Conservation (phyloP, 2,329 filamentous ascomycete species). For the Microascus cirrosus region DNA sequence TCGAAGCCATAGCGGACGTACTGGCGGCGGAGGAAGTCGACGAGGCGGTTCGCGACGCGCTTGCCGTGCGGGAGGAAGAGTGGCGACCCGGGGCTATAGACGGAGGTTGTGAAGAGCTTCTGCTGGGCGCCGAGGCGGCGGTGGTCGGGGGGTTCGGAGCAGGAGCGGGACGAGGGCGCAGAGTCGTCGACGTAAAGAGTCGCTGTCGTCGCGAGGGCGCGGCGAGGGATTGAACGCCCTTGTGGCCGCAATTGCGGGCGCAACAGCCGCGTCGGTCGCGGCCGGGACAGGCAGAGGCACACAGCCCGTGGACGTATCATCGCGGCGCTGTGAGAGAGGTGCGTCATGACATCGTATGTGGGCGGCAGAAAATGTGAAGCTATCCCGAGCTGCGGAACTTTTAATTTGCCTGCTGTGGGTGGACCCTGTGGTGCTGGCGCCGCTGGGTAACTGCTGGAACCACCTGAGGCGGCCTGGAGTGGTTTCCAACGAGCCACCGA, state of each 20-base stretch:
- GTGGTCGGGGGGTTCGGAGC: conserved; percentile 36
- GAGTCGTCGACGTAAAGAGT: background rate
- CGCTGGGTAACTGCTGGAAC: too few relatives aligned
- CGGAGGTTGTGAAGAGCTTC: conserved; percentile 67
- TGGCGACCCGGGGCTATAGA: conserved; percentile 75
- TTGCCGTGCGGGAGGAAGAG: conserved; percentile 76
- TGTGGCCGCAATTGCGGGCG: background rate
- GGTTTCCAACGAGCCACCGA: too few relatives aligned
- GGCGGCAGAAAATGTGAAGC: background rate
- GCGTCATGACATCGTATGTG: conserved; percentile 3
- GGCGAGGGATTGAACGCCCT: background rate
- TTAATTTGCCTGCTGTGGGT: background rate
- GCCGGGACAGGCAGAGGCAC: background rate
- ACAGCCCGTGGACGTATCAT: background rate
- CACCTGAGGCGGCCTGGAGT: too few relatives aligned
- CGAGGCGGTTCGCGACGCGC: conserved; percentile 72
- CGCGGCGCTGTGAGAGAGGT: background rate
- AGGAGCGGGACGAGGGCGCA: background rate
- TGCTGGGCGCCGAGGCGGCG: conserved; percentile 52
- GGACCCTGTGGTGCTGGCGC: background rate
- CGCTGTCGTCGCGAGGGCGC: background rate
- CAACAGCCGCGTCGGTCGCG: background rate
- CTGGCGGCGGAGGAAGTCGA: conserved; percentile 71
- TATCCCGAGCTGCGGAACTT: background rate
- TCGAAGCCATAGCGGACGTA: conserved; percentile 78